Percentiles rank a stretch among this genome's conserved stretches.
phyloP scores from a whole-genome alignment of 2,329 filamentous ascomycete genomes.

The Neonectria punicea region DNA sequence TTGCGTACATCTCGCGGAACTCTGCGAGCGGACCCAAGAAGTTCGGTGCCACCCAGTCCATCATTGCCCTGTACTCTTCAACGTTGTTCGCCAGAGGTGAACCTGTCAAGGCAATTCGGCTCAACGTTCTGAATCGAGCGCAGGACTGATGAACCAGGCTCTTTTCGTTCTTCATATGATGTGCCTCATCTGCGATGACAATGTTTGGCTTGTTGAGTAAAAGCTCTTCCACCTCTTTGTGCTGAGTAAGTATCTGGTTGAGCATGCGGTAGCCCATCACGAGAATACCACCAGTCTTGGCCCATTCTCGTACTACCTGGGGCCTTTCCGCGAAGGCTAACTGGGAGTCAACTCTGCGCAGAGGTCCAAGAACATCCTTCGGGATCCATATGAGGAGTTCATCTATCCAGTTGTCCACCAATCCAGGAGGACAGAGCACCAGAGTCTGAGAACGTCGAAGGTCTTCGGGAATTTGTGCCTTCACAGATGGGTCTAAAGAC shows the following conservation, averaged over 20 bases:
- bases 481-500: slow-evolving; percentile 67
- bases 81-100: slow-evolving; percentile 89
- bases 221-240: slow-evolving; percentile 52
- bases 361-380: slow-evolving; percentile 60
- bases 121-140: slow-evolving; percentile 70
- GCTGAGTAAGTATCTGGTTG: slow-evolving; percentile 47
- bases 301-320: slow-evolving; percentile 67
- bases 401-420: slow-evolving; percentile 86
- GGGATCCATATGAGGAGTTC: slow-evolving; percentile 80
- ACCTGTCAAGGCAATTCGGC: slow-evolving; percentile 85
- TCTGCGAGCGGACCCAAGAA: slow-evolving; percentile 76
- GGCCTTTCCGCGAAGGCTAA: slow-evolving; percentile 52
- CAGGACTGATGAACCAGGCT: slow-evolving; percentile 65
- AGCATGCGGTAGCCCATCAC: slow-evolving; percentile 81
- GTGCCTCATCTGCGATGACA: slow-evolving; percentile 87
- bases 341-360: slow-evolving; percentile 65
- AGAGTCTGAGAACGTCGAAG: slow-evolving; percentile 73
- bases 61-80: slow-evolving; percentile 85
- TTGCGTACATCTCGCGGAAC: slow-evolving; percentile 76
- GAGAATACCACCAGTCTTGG: slow-evolving; percentile 74
- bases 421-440: slow-evolving; percentile 77
- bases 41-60: slow-evolving; percentile 84
- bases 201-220: slow-evolving; percentile 73
- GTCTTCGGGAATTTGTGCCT: slow-evolving; percentile 73
- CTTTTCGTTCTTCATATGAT: slow-evolving; percentile 75